Base-by-base conservation (phyloP, 805 yeast genomes). In the Jamesozyma hellenica region DNA sequence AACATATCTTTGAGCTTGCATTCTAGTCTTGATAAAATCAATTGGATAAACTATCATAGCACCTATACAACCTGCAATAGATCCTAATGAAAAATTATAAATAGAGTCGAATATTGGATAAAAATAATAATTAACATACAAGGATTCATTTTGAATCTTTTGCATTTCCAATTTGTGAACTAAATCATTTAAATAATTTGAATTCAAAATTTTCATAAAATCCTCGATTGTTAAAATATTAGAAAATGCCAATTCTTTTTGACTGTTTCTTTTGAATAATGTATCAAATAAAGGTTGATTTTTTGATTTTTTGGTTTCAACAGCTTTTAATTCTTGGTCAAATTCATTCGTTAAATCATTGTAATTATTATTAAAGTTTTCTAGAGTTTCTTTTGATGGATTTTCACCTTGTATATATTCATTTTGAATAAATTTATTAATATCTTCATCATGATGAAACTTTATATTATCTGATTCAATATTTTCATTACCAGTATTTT, bases 21-120 rank as follows among this genome's bases (percentile, higher is more conserved):
- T 86, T 61, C 97, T 77, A 4, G 98, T 90, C 66, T 90, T 90
- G 48, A 90, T 87, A 59, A 92, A 70, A 64, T 90, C 98, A 49
- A 92, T 92, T 26, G 98, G 98, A 60, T 90, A 90, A 33, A 90
- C 98, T 13, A 82, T 84, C 5, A 96, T 85, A n/a, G 98, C 96
- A 46, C 98, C 98, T 62, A 90, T 78, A 51, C 96, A 92, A 43
- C 98, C 98, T 26, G 98, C 97, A 37, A 88, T 72, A 3, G 96
- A 86, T 14, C 98, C 98, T 43, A 90, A 68, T 25, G 82, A 66
- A 62, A 90, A 90, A 43, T 94, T 86, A 64, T 88, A 85, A 41
- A 80, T 71, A 8, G 95, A 84, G 56, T 84, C 94, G 46, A 90
- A 85, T 37, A 90, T 78, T 50, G 82, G 74, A 69, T 65, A 71